These are phyloP conservation scores for Microbotryum intermedium DNA, from an alignment of 1,284 basidiomycete species.

Conservation along the genomic window DNA sequence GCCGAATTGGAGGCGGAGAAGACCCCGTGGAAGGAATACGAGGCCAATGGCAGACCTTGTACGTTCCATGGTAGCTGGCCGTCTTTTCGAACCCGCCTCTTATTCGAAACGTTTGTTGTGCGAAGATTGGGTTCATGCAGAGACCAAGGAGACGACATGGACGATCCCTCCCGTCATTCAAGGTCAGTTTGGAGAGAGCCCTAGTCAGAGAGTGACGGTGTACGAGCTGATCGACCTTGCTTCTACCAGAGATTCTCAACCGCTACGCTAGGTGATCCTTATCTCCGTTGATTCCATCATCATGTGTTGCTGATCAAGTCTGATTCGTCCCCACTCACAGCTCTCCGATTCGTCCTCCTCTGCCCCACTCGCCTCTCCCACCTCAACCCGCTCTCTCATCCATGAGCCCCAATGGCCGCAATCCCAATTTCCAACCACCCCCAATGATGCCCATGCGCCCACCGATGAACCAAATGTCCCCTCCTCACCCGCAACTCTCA, in stretches of 20 bases:
- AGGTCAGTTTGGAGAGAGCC: constrained; percentile 46
- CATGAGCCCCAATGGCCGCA: constrained; percentile 6
- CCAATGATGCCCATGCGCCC: constrained; percentile 4
- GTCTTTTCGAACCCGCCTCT: too few relatives aligned
- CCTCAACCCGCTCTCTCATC: constrained; percentile 4
- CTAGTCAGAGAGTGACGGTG: too few relatives aligned
- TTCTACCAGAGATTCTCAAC: too few relatives aligned
- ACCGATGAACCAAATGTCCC: not conserved
- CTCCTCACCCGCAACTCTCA: constrained; percentile 16
- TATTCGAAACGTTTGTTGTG: too few relatives aligned
- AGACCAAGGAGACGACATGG: constrained; percentile 86
- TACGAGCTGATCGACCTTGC: too few relatives aligned
- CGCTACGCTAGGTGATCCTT: too few relatives aligned
- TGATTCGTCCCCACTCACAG: constrained; percentile 5
- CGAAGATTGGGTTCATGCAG: constrained; percentile 33
- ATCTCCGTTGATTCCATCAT: too few relatives aligned
- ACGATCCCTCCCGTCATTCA: constrained; percentile 83
- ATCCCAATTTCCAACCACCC: constrained; percentile 3
- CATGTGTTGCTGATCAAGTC: not conserved
- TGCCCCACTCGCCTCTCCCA: constrained; percentile 1
- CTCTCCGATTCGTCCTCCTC: constrained; percentile 6
- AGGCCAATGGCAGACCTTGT: constrained; percentile 21
- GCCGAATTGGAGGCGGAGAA: constrained; percentile 32
- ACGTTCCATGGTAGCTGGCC: too few relatives aligned
- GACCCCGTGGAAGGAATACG: constrained; percentile 34